A percentile compares a stretch with the other conserved stretches of the same genome.
These are phyloP conservation scores for Kwoniella pini DNA, from an alignment of 768 basidiomycete genomes.

Conservation along the genomic window DNA sequence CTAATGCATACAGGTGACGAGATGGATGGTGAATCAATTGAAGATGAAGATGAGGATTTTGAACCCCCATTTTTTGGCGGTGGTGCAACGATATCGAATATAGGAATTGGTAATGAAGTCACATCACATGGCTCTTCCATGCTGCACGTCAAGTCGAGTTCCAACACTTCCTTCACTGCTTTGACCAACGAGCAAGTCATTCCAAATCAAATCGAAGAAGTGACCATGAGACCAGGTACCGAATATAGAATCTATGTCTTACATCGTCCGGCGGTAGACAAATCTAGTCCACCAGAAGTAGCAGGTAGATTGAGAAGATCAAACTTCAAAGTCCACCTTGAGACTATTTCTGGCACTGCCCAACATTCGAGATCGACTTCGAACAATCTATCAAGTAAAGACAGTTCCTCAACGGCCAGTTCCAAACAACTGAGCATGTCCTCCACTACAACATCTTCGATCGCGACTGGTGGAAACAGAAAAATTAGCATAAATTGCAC, in stretches of 20 bases:
- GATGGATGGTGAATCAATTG: constrained; percentile 9
- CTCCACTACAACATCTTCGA: background rate
- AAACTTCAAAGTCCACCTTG: constrained; percentile 42
- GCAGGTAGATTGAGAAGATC: constrained; percentile 38
- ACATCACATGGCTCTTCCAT: background rate
- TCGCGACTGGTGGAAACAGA: background rate
- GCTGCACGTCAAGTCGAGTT: background rate
- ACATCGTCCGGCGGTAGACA: constrained; percentile 34
- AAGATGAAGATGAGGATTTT: constrained; percentile 37
- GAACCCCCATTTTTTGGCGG: constrained; percentile 42
- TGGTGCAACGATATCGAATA: constrained; percentile 6
- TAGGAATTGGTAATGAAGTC: too few species aligned
- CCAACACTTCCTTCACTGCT: background rate
- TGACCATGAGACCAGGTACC: constrained; percentile 49
- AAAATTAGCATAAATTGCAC: constrained; percentile 38
- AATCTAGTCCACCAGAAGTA: constrained; percentile 24
- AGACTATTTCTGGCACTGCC: background rate
- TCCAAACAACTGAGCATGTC: background rate
- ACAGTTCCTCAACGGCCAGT: background rate
- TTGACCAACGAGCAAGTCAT: constrained; percentile 23
- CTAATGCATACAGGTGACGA: constrained; percentile 18
- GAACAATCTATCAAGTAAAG: background rate
- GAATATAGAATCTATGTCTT: constrained; percentile 49
- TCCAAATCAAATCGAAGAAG: constrained; percentile 50
- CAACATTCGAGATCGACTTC: constrained; percentile 4